A percentile compares a stretch with the other conserved stretches of the same genome.
Conservation (phyloP, 495 filamentous ascomycete species). For the Friedmanniomyces endolithicus region DNA sequence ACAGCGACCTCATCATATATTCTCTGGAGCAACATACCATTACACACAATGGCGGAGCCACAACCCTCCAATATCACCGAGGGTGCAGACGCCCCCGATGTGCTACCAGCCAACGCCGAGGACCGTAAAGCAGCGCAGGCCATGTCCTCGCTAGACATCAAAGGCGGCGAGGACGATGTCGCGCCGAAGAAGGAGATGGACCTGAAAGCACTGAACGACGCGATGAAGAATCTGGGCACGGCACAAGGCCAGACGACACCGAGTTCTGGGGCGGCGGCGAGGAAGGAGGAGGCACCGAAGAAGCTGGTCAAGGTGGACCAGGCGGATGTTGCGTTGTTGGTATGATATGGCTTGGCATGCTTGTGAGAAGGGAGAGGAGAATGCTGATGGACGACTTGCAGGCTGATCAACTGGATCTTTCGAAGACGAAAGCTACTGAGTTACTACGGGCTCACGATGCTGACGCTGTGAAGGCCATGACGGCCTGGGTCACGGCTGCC, state of each 20-base stretch:
- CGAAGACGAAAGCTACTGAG: constrained; percentile 71
- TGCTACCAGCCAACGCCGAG: constrained; percentile 58
- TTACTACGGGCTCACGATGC: constrained; percentile 69
- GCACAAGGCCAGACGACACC: constrained; percentile 21
- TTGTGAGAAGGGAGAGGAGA: not conserved
- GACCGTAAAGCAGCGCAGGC: constrained; percentile 87
- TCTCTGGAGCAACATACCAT: not conserved
- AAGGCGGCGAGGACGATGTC: constrained; percentile 42
- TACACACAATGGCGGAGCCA: constrained; percentile 45
- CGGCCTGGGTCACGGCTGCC: constrained; percentile 42
- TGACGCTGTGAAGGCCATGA: constrained; percentile 58
- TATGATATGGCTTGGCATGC: constrained; percentile 18
- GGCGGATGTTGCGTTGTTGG: constrained; percentile 54
- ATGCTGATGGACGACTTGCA: constrained; percentile 22
- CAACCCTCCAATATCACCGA: constrained; percentile 45
- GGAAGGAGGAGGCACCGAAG: constrained; percentile 36
- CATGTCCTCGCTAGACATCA: constrained; percentile 59
- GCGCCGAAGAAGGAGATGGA: constrained; percentile 49
- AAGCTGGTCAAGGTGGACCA: constrained; percentile 47
- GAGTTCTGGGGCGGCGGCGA: constrained; percentile 18
- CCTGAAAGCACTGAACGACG: constrained; percentile 70
- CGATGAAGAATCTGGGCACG: constrained; percentile 51
- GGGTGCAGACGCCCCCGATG: constrained; percentile 44
- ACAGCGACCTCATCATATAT: not conserved
- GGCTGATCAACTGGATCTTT: constrained; percentile 69